phyloP scores from a whole-genome alignment of 228 moss, liverwort and hornwort genomes.

The Sphagnum magellanicum region DNA sequence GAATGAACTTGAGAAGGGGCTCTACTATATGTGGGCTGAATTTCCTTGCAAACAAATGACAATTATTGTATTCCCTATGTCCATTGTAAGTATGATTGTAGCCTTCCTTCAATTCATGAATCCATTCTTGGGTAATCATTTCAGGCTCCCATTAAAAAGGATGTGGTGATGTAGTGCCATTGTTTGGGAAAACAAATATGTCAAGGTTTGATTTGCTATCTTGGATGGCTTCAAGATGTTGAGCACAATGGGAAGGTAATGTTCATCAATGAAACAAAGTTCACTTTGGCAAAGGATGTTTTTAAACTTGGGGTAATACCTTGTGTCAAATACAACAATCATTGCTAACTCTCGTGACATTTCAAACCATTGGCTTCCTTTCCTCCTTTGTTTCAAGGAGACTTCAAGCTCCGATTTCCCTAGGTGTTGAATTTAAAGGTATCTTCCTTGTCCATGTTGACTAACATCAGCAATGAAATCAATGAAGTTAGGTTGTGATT shows the following conservation, averaged over 20 bases:
- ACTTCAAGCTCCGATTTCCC: slow-evolving; percentile 17
- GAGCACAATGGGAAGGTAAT: slow-evolving; percentile 40
- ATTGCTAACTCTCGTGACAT: slow-evolving; percentile 22
- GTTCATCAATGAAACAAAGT: slow-evolving; percentile 38
- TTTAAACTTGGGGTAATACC: slow-evolving; percentile 35
- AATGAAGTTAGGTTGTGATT: slow-evolving; percentile 41
- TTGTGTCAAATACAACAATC: slow-evolving; percentile 21
- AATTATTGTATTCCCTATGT: slow-evolving; percentile 11
- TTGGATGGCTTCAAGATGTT: slow-evolving; percentile 26
- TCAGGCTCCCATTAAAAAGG: slow-evolving; percentile 26
- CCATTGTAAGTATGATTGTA: slow-evolving; percentile 38
- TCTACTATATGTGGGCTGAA: slow-evolving; percentile 17
- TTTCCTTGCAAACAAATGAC: slow-evolving; percentile 40
- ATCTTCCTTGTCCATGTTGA: slow-evolving; percentile 22
- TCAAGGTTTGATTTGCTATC: slow-evolving; percentile 30
- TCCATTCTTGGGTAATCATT: slow-evolving; percentile 8
- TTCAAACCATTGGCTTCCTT: slow-evolving; percentile 56
- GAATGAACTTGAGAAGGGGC: slow-evolving; percentile 24
- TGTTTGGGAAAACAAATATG: slow-evolving; percentile 20
- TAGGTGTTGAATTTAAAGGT: slow-evolving; percentile 17
- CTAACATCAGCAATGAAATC: background rate
- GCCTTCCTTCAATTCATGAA: slow-evolving; percentile 10
- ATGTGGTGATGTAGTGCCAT: slow-evolving; percentile 18
- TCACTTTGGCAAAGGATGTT: slow-evolving; percentile 8
- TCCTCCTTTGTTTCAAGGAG: slow-evolving; percentile 24